Base-by-base conservation (phyloP, 2,329 filamentous ascomycete species). In the Fusarium sp. region DNA sequence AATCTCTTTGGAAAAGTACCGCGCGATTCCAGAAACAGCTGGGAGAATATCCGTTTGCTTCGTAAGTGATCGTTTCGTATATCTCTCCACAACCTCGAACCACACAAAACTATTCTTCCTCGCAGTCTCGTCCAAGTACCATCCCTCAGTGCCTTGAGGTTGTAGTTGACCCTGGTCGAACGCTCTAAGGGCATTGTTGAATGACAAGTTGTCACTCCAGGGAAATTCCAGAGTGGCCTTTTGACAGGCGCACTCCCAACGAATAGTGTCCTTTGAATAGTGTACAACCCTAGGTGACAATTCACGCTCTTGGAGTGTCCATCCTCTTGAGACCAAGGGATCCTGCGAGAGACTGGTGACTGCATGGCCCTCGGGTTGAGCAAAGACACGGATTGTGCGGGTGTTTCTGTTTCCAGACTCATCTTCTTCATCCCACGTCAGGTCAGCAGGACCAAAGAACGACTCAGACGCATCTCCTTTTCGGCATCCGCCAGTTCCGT, bases 1-100 rank as follows among this genome's bases (percentile, higher is more conserved):
- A 16, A 5, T 24, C 2, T 66, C 40, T 6, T 22, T 42, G 4
- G 38, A 55, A 1, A 56, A 31, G 7, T 64, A 64, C 12, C 44
- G 35, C 4, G 65, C 62, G 17, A 67, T 7, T 1, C 65, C 65
- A 22, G 64, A 64, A 0, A 67, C 57, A 1, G 62, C 65, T 10
- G 51, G 65, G 1, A 67, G 40, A 9, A 64, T 24, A 20, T 67
- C 65, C 14, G 40, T 66, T 7, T 36, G 14, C 12, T 66, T 66
- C 2, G 62, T 67, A 4, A 67, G 51, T 12, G 64, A 31, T 3
- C 64, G 35, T 24, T 46, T 29, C 5, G 65, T 60, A 20, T 67
- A 67, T 10, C 62, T 33, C 5, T 64, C 38, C 3, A 67, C 22
- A 3, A 66, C 65, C 9, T 67, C 51, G 5, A 55, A 44, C 38